These are phyloP conservation scores for Talaromyces sp. DNA, from an alignment of 2,329 filamentous ascomycete genomes.

Conservation along the genomic window DNA sequence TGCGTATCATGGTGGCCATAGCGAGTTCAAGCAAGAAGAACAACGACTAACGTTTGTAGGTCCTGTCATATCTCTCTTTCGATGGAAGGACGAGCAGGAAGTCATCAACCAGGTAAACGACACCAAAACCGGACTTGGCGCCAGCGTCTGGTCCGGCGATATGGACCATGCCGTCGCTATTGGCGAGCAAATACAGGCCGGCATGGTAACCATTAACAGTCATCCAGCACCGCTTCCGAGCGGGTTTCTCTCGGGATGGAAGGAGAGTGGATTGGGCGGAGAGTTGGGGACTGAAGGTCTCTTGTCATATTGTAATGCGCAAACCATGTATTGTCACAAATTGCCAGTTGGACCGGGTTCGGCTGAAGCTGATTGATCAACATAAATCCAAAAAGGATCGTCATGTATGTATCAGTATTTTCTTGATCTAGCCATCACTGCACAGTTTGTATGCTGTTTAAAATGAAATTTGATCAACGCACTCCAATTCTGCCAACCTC, in stretches of 20 bases:
- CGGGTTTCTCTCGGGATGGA: conserved; percentile 22
- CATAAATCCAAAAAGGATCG: not conserved
- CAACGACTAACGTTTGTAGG: conserved; percentile 25
- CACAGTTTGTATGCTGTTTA: not conserved
- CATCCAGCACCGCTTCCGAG: conserved; percentile 18
- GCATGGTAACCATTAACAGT: conserved; percentile 38
- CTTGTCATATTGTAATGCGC: conserved; percentile 19
- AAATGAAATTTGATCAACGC: not conserved
- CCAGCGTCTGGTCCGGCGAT: conserved; percentile 44
- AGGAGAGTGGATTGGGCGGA: conserved; percentile 28
- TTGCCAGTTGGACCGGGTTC: conserved; percentile 14
- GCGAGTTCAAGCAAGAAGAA: not conserved
- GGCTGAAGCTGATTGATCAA: conserved; percentile 13
- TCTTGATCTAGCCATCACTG: not conserved
- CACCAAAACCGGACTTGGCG: conserved; percentile 43
- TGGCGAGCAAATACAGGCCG: conserved; percentile 39
- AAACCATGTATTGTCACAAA: conserved; percentile 17
- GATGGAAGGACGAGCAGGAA: conserved; percentile 50
- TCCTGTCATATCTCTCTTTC: conserved; percentile 57
- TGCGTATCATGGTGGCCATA: conserved; percentile 15
- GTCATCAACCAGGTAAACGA: conserved; percentile 39
- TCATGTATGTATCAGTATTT: not conserved
- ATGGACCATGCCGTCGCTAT: conserved; percentile 41
- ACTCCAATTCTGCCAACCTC: no score
- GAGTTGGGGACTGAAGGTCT: conserved; percentile 25